These are phyloP conservation scores for Aspergillus panamensis DNA, from an alignment of 495 filamentous ascomycete genomes.

Conservation along the genomic window DNA sequence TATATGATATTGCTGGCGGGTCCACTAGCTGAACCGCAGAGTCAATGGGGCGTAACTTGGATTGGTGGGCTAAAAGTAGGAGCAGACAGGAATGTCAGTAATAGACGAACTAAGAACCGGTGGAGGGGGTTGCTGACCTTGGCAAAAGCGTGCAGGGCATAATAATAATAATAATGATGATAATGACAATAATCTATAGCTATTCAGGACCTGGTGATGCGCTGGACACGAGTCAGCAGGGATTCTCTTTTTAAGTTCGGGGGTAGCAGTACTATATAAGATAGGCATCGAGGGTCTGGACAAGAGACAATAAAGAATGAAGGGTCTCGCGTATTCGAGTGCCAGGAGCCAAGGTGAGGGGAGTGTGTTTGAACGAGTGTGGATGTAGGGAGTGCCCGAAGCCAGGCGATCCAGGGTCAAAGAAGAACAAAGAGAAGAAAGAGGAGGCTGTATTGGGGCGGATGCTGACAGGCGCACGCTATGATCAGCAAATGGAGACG, in stretches of 20 bases:
- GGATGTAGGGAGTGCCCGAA: background rate
- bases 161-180: background rate
- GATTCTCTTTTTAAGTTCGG: background rate
- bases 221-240: constrained; percentile 1
- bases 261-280: background rate
- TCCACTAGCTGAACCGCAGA: background rate
- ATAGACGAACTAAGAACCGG: constrained; percentile 7
- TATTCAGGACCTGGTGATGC: constrained; percentile 3
- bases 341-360: background rate
- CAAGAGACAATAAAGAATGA: constrained; percentile 5
- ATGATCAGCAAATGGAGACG: constrained; percentile 4
- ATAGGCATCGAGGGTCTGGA: constrained; percentile 2
- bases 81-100: constrained; percentile 10
- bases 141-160: constrained; percentile 10
- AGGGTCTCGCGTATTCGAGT: background rate
- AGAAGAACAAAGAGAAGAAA: constrained; percentile 4
- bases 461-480: constrained; percentile 4
- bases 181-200: background rate
- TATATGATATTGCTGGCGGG: constrained; percentile 6
- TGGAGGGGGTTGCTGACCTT: constrained; percentile 15
- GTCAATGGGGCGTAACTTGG: constrained; percentile 9
- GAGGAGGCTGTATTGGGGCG: background rate
- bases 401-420: constrained; percentile 6
- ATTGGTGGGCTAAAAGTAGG: constrained; percentile 17
- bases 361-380: background rate